Evolutionary conservation across 768 basidiomycete species (phyloP).

Genomic region (Hygrophoropsis aurantiaca): DNA sequence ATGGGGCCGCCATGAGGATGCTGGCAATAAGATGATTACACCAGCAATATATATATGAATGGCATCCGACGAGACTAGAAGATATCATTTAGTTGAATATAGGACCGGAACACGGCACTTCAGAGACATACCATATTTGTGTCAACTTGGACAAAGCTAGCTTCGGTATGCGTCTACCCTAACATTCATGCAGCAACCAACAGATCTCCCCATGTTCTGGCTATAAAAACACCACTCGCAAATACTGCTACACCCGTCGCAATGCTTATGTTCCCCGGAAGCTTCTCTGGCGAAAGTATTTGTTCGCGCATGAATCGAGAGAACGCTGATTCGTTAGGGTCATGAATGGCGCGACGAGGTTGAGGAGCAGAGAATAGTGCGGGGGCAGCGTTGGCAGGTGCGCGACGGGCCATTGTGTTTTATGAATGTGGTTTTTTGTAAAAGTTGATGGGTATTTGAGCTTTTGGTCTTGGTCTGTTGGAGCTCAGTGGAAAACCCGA

Average conservation of each 20-base stretch:
- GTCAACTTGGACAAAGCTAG: too few relatives aligned
- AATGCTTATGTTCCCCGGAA: constrained; percentile 72
- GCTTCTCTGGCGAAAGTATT: constrained; percentile 71
- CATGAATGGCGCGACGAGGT: constrained; percentile 41
- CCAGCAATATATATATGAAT: too few relatives aligned
- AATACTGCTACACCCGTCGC: constrained; percentile 66
- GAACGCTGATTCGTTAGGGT: constrained; percentile 65
- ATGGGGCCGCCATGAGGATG: too few relatives aligned
- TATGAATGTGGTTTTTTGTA: too few relatives aligned
- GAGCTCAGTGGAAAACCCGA: not conserved
- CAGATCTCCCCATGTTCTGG: constrained; percentile 77
- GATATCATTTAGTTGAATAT: too few relatives aligned
- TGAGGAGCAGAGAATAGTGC: constrained; percentile 50
- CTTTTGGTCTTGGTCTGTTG: too few relatives aligned
- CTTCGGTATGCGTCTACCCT: not conserved
- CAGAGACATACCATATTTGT: too few relatives aligned
- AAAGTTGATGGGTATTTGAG: too few relatives aligned
- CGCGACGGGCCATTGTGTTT: constrained; percentile 66
- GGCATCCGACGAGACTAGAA: too few relatives aligned
- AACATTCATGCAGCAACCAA: constrained; percentile 61
- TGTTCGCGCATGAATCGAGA: constrained; percentile 57
- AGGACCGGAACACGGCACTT: too few relatives aligned
- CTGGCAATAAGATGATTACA: too few relatives aligned
- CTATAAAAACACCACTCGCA: constrained; percentile 64
- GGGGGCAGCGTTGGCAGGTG: constrained; percentile 52